phyloP scores from a whole-genome alignment of 768 basidiomycete genomes.

The Trametes meyenii region DNA sequence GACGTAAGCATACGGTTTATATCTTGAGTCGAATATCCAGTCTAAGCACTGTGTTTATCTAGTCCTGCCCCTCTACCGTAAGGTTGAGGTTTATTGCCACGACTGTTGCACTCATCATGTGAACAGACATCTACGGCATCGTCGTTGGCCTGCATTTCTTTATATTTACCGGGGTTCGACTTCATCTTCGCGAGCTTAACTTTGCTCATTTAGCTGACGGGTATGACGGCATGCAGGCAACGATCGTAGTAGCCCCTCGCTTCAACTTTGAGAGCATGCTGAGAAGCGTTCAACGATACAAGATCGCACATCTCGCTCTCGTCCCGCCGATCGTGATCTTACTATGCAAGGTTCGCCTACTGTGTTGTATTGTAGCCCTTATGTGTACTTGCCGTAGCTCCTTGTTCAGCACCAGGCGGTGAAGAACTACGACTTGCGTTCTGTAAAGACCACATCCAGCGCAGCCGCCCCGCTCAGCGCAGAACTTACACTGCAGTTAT shows the following conservation, averaged over 20 bases:
- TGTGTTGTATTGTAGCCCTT: background rate
- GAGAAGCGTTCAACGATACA: constrained; percentile 60
- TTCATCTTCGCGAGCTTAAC: no score
- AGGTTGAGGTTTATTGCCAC: background rate
- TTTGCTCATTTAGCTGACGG: background rate
- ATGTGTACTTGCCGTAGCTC: background rate
- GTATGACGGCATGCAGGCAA: constrained; percentile 37
- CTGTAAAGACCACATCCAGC: constrained; percentile 51
- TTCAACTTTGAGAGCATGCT: constrained; percentile 66
- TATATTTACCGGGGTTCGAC: constrained; percentile 58
- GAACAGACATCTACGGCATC: constrained; percentile 67
- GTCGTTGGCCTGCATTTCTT: constrained; percentile 63
- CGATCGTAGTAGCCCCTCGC: constrained; percentile 60
- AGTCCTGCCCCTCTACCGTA: constrained; percentile 29
- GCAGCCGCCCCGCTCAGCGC: constrained; percentile 61
- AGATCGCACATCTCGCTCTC: constrained; percentile 56
- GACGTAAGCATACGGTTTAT: constrained; percentile 42
- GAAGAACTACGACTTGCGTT: constrained; percentile 50
- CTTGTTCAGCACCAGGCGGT: constrained; percentile 49
- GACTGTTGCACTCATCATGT: constrained; percentile 24
- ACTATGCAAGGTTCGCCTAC: constrained; percentile 41
- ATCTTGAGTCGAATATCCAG: no score
- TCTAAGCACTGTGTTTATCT: background rate
- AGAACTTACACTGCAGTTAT: constrained; percentile 45
- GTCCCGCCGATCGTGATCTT: constrained; percentile 62